Conservation (phyloP, 2,329 filamentous ascomycete species). For the Helotiales sp. region DNA sequence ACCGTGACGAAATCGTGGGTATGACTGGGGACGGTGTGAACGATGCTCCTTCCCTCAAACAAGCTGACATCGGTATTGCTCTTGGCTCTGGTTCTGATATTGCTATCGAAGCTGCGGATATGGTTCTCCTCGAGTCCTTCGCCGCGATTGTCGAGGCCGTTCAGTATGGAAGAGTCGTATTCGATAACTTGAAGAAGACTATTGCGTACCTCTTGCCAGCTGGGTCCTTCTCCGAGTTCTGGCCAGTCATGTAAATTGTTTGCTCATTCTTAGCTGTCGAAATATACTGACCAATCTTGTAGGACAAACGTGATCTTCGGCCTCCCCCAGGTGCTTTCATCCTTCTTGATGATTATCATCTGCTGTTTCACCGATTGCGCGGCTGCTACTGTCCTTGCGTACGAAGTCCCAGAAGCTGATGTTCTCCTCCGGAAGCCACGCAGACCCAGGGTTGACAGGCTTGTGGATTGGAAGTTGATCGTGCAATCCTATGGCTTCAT, state of each 20-base stretch:
- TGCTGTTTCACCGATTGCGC: slow-evolving; percentile 74
- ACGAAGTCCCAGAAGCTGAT: slow-evolving; percentile 75
- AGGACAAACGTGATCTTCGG: slow-evolving; percentile 60
- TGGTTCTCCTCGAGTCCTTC: slow-evolving; percentile 68
- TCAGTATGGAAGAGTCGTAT: slow-evolving; percentile 72
- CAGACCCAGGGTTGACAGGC: slow-evolving; percentile 65
- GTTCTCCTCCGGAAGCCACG: slow-evolving; percentile 69
- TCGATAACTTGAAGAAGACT: slow-evolving; percentile 75
- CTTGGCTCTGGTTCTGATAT: slow-evolving; percentile 59
- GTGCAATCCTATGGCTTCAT: slow-evolving; percentile 72
- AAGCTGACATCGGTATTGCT: slow-evolving; percentile 66
- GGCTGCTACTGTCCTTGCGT: slow-evolving; percentile 71
- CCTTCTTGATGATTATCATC: slow-evolving; percentile 53
- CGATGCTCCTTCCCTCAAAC: slow-evolving; percentile 54
- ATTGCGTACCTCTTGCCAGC: slow-evolving; percentile 61
- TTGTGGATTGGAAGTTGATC: slow-evolving; percentile 73
- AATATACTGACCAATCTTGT: neutral
- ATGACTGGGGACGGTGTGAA: slow-evolving; percentile 51
- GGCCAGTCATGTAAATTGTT: slow-evolving; percentile 52
- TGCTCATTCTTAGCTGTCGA: neutral
- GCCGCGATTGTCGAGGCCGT: slow-evolving; percentile 71
- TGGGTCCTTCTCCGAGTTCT: slow-evolving; percentile 59
- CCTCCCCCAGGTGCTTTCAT: slow-evolving; percentile 58
- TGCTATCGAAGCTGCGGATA: slow-evolving; percentile 61
- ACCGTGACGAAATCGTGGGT: slow-evolving; percentile 56